Conservation (phyloP, 129 eudicot genomes). For the Smallanthus sonchifolius region DNA sequence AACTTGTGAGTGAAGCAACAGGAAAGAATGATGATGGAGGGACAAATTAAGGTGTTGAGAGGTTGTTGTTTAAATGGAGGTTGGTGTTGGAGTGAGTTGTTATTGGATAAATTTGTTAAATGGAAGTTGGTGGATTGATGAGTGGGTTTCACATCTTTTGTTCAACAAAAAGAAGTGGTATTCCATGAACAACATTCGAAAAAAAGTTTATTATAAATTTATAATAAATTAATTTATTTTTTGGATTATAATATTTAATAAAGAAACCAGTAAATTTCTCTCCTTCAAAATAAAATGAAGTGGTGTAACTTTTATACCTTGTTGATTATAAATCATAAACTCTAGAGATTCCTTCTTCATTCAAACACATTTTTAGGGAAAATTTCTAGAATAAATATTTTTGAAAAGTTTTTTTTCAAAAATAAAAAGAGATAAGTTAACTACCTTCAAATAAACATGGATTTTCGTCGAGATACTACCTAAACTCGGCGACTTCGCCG, state of each 20-base stretch:
- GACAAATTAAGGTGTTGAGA: constrained; percentile 20
- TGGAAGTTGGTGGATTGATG: constrained; percentile 21
- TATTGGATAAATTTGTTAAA: constrained; percentile 15
- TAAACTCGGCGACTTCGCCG: too few species aligned
- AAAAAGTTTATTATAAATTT: background rate
- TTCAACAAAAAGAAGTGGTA: constrained; percentile 20
- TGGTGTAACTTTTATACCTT: too few species aligned
- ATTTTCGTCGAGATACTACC: too few species aligned
- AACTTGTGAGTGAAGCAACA: constrained; percentile 6
- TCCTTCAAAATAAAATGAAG: too few species aligned
- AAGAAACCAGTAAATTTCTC: too few species aligned
- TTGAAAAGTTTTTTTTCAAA: too few species aligned
- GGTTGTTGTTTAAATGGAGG: constrained; percentile 22
- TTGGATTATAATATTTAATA: background rate
- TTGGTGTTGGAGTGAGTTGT: constrained; percentile 12
- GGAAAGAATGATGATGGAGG: constrained; percentile 4
- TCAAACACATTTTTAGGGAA: too few species aligned
- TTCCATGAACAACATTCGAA: constrained; percentile 17
- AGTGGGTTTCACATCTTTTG: constrained; percentile 34
- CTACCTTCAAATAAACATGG: too few species aligned
- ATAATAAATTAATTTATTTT: background rate
- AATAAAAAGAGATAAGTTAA: too few species aligned
- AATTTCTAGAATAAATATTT: too few species aligned
- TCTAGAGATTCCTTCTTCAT: too few species aligned
- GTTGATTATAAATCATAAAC: too few species aligned